phyloP scores from a whole-genome alignment of 768 basidiomycete species.

The Boletellus ananas region DNA sequence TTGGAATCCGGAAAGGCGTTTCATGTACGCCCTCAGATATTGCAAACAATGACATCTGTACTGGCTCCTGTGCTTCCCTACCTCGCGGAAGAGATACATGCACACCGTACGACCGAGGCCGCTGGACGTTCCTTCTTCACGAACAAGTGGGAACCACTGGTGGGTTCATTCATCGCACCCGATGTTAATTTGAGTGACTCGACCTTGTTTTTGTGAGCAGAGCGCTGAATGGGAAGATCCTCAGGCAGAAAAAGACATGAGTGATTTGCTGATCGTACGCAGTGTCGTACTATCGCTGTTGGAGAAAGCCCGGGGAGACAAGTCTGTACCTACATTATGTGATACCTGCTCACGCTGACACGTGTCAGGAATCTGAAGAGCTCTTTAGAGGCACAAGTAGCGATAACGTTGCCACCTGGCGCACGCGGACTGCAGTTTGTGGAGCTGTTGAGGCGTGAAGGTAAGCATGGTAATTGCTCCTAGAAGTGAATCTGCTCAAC shows the following conservation, averaged over 20 bases:
- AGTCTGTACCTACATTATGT: conserved; percentile 42
- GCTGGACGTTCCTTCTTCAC: conserved; percentile 60
- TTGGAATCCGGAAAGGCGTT: not conserved
- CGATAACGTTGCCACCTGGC: conserved; percentile 50
- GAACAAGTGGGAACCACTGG: conserved; percentile 65
- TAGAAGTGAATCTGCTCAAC: not conserved
- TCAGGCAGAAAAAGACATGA: conserved; percentile 59
- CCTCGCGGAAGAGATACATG: conserved; percentile 83
- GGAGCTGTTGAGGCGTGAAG: conserved; percentile 44
- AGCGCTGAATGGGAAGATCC: conserved; percentile 58
- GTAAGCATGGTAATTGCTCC: conserved; percentile 11
- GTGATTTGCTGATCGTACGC: conserved; percentile 56
- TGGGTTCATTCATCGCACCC: conserved; percentile 33
- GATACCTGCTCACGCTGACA: conserved; percentile 1
- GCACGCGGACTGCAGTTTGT: conserved; percentile 27
- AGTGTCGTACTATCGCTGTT: conserved; percentile 58
- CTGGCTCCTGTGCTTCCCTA: conserved; percentile 88
- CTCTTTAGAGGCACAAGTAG: conserved; percentile 73
- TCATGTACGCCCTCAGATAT: conserved; percentile 40
- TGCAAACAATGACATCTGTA: conserved; percentile 63
- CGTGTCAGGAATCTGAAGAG: conserved; percentile 61
- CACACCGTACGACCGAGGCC: conserved; percentile 16
- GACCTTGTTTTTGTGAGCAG: conserved; percentile 32
- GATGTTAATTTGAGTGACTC: not conserved
- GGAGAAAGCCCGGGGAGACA: conserved; percentile 71